A percentile compares a stretch with the other conserved stretches of the same genome.
phyloP scores from a whole-genome alignment of 2,329 filamentous ascomycete genomes.

The Ascocoryne sarcoides region DNA sequence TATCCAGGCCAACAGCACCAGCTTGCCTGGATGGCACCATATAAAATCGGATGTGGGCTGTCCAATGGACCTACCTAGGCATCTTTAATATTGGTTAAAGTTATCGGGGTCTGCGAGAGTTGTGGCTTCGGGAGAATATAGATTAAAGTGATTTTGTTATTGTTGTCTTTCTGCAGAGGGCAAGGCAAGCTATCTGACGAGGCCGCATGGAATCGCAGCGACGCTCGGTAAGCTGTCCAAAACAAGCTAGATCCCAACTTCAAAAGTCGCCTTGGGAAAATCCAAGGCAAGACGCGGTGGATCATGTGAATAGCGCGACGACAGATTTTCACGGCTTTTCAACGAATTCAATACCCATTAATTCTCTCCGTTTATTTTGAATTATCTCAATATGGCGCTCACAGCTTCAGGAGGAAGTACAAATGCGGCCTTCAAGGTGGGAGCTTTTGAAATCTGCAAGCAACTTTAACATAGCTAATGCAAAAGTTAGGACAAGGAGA shows the following conservation, averaged over 20 bases:
- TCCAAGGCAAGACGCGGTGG: conserved; percentile 1
- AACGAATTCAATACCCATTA: conserved; percentile 7
- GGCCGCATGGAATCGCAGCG: conserved; percentile 8
- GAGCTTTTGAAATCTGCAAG: conserved; percentile 7
- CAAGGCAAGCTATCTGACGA: conserved; percentile 21
- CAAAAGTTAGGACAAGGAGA: conserved; percentile 70
- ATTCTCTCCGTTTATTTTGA: conserved; percentile 9
- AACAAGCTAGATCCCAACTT: conserved; percentile 7
- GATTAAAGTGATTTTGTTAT: not conserved
- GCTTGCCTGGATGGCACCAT: too few relatives aligned
- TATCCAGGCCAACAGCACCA: too few relatives aligned
- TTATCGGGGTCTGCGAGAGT: too few relatives aligned
- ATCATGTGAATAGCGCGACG: conserved; percentile 14
- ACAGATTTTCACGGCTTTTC: conserved; percentile 8
- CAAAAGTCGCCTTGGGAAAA: conserved; percentile 14
- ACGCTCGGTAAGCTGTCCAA: conserved; percentile 10
- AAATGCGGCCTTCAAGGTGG: conserved; percentile 60
- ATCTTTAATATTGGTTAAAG: conserved; percentile 7
- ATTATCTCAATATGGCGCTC: conserved; percentile 37
- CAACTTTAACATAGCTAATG: conserved; percentile 21
- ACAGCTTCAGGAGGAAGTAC: conserved; percentile 34
- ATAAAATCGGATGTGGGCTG: too few relatives aligned
- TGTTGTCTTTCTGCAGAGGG: not conserved
- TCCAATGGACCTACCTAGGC: conserved; percentile 14
- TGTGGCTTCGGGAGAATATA: conserved; percentile 1